Evolutionary conservation across 139 green algal genomes (phyloP).

Genomic region (Chlamydomonas incerta): DNA sequence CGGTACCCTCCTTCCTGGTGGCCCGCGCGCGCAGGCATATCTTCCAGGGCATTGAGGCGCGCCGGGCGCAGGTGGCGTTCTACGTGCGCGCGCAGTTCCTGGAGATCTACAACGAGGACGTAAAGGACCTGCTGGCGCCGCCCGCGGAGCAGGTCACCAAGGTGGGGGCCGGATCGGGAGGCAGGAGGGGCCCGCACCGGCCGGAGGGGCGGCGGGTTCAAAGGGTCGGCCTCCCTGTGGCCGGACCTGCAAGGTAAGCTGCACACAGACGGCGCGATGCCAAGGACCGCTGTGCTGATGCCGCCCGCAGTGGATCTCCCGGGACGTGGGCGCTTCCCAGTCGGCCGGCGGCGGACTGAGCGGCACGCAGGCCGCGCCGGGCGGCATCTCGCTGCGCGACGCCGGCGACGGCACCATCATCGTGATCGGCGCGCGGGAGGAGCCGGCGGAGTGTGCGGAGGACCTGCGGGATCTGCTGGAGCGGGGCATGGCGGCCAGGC

Average conservation of each 20-base stretch:
- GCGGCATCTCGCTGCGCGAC: conserved; percentile 66
- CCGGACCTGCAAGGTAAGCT: too few species aligned
- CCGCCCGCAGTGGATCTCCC: conserved; percentile 13
- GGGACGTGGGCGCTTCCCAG: background rate
- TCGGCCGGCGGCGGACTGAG: too few species aligned
- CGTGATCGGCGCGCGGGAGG: conserved; percentile 64
- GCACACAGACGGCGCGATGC: too few species aligned
- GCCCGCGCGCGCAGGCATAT: background rate
- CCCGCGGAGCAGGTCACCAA: conserved; percentile 1
- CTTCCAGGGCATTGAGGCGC: conserved; percentile 22
- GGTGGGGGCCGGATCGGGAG: background rate
- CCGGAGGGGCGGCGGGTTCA: too few species aligned
- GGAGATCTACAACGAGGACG: conserved; percentile 70
- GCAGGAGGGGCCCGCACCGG: too few species aligned
- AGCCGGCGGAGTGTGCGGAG: conserved; percentile 39
- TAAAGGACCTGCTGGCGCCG: conserved; percentile 59
- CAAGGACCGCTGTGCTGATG: too few species aligned
- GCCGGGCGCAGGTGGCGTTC: background rate
- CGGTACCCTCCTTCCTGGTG: too few species aligned
- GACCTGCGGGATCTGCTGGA: conserved; percentile 54
- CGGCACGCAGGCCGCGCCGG: background rate
- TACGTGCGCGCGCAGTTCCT: conserved; percentile 55
- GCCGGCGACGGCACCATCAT: conserved; percentile 59
- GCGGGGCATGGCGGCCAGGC: conserved; percentile 45
- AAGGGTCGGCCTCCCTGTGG: too few species aligned